A percentile compares a stretch with the other conserved stretches of the same genome.
Evolutionary conservation across 1,284 basidiomycete genomes (phyloP).

Genomic region (Trametes sp.): DNA sequence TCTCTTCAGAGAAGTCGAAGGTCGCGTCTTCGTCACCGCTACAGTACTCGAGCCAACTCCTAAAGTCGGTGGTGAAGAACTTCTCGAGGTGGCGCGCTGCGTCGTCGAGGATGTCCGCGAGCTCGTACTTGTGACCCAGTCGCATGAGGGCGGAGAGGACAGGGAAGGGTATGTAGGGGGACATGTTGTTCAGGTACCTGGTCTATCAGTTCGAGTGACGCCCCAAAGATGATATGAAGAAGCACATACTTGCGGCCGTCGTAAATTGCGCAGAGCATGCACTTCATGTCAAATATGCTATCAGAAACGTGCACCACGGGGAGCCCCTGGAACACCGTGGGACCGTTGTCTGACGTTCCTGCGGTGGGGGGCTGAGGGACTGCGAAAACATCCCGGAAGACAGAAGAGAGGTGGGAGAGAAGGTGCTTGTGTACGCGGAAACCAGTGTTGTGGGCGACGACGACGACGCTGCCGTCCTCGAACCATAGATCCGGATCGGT

Average conservation of each 20-base stretch:
- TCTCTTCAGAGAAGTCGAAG: constrained; percentile 4
- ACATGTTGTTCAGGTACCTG: neutral
- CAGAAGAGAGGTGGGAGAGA: constrained; percentile 28
- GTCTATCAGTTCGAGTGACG: neutral
- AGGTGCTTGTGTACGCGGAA: constrained; percentile 35
- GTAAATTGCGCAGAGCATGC: neutral
- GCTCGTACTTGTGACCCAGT: constrained; percentile 19
- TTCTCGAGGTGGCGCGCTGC: constrained; percentile 1
- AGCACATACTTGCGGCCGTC: neutral
- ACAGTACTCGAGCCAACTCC: neutral
- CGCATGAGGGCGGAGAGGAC: constrained; percentile 1
- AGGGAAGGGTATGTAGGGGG: constrained; percentile 1
- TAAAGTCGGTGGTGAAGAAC: constrained; percentile 1
- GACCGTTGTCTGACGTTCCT: too few relatives aligned
- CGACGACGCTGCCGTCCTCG: constrained; percentile 37
- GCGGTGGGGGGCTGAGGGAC: constrained; percentile 23
- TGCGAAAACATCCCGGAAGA: constrained; percentile 36
- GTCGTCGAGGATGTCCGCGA: constrained; percentile 1
- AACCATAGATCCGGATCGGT: constrained; percentile 31
- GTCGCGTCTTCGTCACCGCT: neutral
- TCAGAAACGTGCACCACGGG: constrained; percentile 10
- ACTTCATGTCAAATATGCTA: neutral
- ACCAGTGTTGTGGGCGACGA: constrained; percentile 23
- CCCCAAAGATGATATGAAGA: neutral
- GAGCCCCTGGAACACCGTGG: constrained; percentile 17